A percentile compares a stretch with the other conserved stretches of the same genome.
Evolutionary conservation across 345 rosid genomes (phyloP).

Genomic region (Citrus maxima): DNA sequence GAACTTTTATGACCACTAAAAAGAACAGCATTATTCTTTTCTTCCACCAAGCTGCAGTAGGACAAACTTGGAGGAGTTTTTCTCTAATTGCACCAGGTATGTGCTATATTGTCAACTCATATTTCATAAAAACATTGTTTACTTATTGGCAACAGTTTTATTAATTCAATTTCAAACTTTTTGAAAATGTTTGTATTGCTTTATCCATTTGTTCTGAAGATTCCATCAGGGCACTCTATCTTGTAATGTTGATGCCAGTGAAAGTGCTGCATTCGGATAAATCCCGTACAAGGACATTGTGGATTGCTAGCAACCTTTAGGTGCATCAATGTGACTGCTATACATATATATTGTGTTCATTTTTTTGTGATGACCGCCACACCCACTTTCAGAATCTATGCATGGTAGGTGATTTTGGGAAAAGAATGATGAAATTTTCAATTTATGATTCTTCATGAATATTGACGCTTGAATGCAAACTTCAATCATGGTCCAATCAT

Average conservation of each 20-base stretch:
- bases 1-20: not conserved
- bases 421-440: too few species aligned
- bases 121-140: not conserved
- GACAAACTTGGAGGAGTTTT: not conserved
- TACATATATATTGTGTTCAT: too few species aligned
- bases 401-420: not conserved
- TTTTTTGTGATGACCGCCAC: not conserved
- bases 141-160: not conserved
- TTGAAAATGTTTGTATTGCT: not conserved
- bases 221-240: not conserved
- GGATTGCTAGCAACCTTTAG: not conserved
- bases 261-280: not conserved
- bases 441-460: too few species aligned
- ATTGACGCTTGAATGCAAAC: too few species aligned
- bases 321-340: not conserved
- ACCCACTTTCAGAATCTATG: not conserved
- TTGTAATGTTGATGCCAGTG: not conserved
- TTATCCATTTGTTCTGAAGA: not conserved
- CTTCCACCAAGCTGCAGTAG: not conserved
- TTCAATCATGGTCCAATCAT: not conserved
- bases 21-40: not conserved
- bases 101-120: not conserved
- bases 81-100: not conserved
- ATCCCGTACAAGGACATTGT: not conserved
- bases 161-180: not conserved